Evolutionary conservation across 345 rosid species (phyloP).

Genomic region (Eucalyptus shirleyi): DNA sequence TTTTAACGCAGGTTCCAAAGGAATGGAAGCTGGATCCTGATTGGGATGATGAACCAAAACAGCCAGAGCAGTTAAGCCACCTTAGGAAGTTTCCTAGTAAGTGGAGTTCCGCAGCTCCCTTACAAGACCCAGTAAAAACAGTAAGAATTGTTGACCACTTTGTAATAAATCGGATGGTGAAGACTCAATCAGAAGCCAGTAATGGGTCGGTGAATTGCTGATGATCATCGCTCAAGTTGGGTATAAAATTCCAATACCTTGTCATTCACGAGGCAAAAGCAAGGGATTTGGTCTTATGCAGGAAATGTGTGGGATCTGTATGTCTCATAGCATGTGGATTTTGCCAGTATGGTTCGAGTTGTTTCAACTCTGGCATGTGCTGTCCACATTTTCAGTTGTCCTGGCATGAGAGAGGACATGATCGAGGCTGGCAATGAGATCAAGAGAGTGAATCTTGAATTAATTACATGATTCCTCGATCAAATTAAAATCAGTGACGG

Average conservation of each 20-base stretch:
- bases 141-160: conserved; percentile 73
- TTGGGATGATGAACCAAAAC: conserved; percentile 67
- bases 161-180: conserved; percentile 26
- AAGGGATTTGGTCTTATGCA: not conserved
- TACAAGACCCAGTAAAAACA: conserved; percentile 61
- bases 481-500: not conserved
- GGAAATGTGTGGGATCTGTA: not conserved
- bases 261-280: not conserved
- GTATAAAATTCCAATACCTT: not conserved
- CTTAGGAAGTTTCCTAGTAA: conserved; percentile 57
- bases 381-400: not conserved
- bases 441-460: not conserved
- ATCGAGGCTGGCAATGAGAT: not conserved
- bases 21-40: conserved; percentile 78
- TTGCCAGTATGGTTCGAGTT: not conserved
- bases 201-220: conserved; percentile 23
- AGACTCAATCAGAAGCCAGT: conserved; percentile 11
- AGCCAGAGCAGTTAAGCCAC: conserved; percentile 43
- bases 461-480: not conserved
- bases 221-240: not conserved
- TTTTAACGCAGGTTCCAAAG: conserved; percentile 60
- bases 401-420: not conserved
- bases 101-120: conserved; percentile 54
- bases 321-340: not conserved
- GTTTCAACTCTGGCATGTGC: not conserved